phyloP scores from a whole-genome alignment of 495 filamentous ascomycete genomes.

The Extremus antarcticus region DNA sequence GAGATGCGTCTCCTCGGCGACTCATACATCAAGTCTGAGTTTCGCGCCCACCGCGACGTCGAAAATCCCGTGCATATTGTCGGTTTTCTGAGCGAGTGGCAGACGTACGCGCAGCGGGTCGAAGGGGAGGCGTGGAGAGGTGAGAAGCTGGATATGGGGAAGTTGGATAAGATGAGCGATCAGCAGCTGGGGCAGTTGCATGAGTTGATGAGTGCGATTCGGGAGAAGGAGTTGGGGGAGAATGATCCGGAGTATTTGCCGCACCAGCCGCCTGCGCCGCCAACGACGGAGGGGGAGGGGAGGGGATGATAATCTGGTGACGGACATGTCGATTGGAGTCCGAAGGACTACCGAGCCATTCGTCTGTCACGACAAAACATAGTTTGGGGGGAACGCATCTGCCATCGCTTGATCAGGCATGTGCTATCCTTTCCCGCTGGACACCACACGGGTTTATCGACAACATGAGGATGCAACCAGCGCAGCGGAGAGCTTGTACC shows the following conservation, averaged over 20 bases:
- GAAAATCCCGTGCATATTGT: conserved; percentile 92
- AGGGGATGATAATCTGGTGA: no score
- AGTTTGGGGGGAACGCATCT: no score
- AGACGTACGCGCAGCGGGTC: conserved; percentile 79
- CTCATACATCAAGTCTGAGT: conserved; percentile 83
- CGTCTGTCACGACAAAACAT: no score
- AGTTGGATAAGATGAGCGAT: conserved; percentile 92
- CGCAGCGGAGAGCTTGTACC: no score
- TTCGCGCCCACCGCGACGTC: conserved; percentile 63
- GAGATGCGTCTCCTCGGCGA: conserved; percentile 79
- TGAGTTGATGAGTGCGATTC: conserved; percentile 82
- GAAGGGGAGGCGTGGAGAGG: conserved; percentile 77
- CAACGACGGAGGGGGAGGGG: neutral
- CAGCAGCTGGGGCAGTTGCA: conserved; percentile 89
- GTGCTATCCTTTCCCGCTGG: no score
- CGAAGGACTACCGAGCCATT: no score
- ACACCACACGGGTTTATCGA: no score
- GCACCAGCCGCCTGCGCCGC: conserved; percentile 1
- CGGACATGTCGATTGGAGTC: no score
- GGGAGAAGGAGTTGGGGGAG: conserved; percentile 44
- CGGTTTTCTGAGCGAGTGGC: conserved; percentile 94
- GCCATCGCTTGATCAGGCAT: no score
- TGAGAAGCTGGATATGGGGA: conserved; percentile 62
- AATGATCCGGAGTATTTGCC: conserved; percentile 24
- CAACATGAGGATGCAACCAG: no score